Evolutionary conservation across 192 early-diverging fungal genomes (phyloP).

Genomic region (Coemansia sp.): DNA sequence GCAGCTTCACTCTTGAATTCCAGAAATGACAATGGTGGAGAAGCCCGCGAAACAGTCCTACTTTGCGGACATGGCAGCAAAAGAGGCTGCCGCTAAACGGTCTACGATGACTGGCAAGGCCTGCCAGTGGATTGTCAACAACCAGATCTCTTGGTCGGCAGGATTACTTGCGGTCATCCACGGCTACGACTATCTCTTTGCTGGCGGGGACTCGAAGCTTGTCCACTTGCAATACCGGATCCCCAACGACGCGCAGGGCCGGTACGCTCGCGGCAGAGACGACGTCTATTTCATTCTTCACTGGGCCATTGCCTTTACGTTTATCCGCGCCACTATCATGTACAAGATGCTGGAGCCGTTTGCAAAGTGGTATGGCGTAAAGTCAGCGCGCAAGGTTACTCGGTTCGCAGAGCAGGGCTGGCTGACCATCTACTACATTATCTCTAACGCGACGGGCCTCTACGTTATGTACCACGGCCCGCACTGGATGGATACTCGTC

Average conservation of each 20-base stretch:
- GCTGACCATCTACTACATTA: slow-evolving; percentile 62
- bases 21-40: slow-evolving; percentile 34
- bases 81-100: slow-evolving; percentile 8
- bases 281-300: slow-evolving; percentile 56
- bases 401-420: slow-evolving; percentile 77
- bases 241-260: slow-evolving; percentile 33
- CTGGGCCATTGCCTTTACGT: slow-evolving; percentile 70
- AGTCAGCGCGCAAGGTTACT: slow-evolving; percentile 33
- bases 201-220: slow-evolving; percentile 24
- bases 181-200: slow-evolving; percentile 19
- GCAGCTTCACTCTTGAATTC: neutral
- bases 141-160: slow-evolving; percentile 41
- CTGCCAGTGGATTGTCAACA: slow-evolving; percentile 38
- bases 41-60: slow-evolving; percentile 17
- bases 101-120: neutral
- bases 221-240: slow-evolving; percentile 41
- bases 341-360: slow-evolving; percentile 38
- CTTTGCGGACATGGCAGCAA: slow-evolving; percentile 17
- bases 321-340: slow-evolving; percentile 58
- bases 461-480: slow-evolving; percentile 66
- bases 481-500: slow-evolving; percentile 69
- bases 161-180: slow-evolving; percentile 35
- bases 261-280: slow-evolving; percentile 34
- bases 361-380: slow-evolving; percentile 34
- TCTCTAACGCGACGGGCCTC: slow-evolving; percentile 65